Base-by-base conservation (phyloP, 768 basidiomycete species). In the Antrodiella citrinella region DNA sequence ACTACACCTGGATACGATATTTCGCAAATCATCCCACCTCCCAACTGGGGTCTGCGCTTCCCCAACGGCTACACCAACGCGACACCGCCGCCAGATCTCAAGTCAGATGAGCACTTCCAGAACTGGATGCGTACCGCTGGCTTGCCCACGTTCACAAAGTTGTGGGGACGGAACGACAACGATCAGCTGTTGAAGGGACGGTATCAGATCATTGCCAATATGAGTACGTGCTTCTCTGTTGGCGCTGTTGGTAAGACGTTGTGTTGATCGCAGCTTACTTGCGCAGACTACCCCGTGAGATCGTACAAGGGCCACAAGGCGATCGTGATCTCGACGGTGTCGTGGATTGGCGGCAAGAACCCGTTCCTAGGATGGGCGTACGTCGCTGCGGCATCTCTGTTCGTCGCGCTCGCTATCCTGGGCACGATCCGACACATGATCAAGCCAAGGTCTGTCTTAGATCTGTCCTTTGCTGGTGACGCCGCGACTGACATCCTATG, bases 121-220 rank as follows among this genome's bases (percentile, higher is more conserved):
- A 94, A 95, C 63, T 99, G 96, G 96, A 99, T 99, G 96, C 81
- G 95, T 51, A 96, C 94, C 2, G 91, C 96, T 0, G 96, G 95
- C 11, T 67, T 98, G 44, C 96, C 96, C 7, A 97, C 95, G 4
- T 99, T 99, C 67, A 84, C 91, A 25, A 98, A 99, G 69, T 72
- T 99, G 19, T 97, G 87, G 61, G 93, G 86, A 13, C 76, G 95
- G 55, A 98, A 97, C 63, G 94, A 98, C 60, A 66, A 79, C 23
- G 75, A 85, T 46, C 71, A 67, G 20, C 80, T 99, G 74, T 57
- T 59, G 18, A 74, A 80, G 48, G 96, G 93, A 5, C 73, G 67
- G 24, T 98, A 98, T 64, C 70, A 76, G 54, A 78, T 98, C 50
- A 69, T 73, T 22, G 77, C 93, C 52, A 80, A 81, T 57, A 76